Base-by-base conservation (phyloP, 1,284 basidiomycete species). In the Trametes versicolor region DNA sequence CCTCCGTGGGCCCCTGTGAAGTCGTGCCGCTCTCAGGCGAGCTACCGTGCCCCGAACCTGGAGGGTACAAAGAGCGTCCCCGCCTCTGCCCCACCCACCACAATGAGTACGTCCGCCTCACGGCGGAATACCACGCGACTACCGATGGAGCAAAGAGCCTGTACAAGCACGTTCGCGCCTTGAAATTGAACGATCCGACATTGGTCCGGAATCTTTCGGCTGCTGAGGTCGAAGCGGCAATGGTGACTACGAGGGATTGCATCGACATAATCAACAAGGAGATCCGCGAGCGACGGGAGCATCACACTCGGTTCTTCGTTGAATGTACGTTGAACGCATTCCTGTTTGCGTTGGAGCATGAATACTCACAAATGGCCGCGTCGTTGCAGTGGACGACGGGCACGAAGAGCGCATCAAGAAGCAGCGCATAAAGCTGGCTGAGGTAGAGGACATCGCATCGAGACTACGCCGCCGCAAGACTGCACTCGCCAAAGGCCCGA, bases 251-350 rank as follows among this genome's bases (percentile, higher is more conserved):
- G 4, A 4, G 7, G 13, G 9, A 19, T 3, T 60, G 58, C 49
- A 21, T 32, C n/a, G 25, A 32, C 21, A 39, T 50, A 2, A 27
- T 60, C n/a, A 50, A 52, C n/a, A n/a, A 34, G 29, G 58, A 60
- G 58, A 53, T 60, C 58, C 19, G 19, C 17, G 49, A 32, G 50
- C 58, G 58, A 3, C 27, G 23, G 41, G 41, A 47, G 51, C 58
- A 60, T 29, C 58, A 60, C 21, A 23, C 41, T 13, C 58, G 58
- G n/a, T 60, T 60, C 39, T 60, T 60, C 51, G 32, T 34, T 9
- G 49, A 53, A 29, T 50, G 58, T 60, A 29, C 12, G 58, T 60
- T 39, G 3, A 6, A 15, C 15, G 17, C 27, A 12, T 32, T n/a
- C 23, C 8, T 21, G 29, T 25, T 29, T 23, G 10, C 4, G 57